These are phyloP conservation scores for Brassica balearica DNA, from an alignment of 441 rosid genomes.

Conservation along the genomic window DNA sequence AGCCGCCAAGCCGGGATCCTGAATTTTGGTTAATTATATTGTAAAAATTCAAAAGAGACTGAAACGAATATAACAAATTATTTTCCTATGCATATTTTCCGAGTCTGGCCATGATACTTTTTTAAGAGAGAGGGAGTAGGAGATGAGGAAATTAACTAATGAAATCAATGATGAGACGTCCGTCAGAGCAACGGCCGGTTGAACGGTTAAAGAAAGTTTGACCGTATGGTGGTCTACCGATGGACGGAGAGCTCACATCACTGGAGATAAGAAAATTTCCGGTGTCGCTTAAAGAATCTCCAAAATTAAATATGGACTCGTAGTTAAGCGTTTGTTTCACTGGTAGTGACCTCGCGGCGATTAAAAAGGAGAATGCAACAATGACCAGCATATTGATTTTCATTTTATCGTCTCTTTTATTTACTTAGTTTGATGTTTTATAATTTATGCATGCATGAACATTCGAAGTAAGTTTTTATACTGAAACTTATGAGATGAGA, in stretches of 20 bases:
- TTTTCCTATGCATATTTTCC: not conserved
- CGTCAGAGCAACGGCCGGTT: conserved; percentile 80
- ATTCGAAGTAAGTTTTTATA: conserved; percentile 1
- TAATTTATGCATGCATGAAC: not conserved
- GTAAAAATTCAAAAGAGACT: not conserved
- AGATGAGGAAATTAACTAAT: conserved; percentile 51
- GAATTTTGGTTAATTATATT: not conserved
- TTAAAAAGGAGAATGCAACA: conserved; percentile 15
- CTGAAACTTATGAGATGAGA: conserved; percentile 1
- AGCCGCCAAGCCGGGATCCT: not conserved
- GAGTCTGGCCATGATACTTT: not conserved
- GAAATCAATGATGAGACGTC: conserved; percentile 77
- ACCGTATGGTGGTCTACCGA: conserved; percentile 67
- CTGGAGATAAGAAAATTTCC: conserved; percentile 71
- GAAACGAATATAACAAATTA: not conserved
- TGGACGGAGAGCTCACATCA: conserved; percentile 54
- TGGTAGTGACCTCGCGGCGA: conserved; percentile 24
- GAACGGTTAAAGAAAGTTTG: conserved; percentile 62
- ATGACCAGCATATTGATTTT: conserved; percentile 17
- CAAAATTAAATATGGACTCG: conserved; percentile 71
- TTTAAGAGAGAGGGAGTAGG: not conserved
- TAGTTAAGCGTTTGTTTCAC: conserved; percentile 40
- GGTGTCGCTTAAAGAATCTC: conserved; percentile 82
- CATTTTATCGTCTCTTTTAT: conserved; percentile 14
- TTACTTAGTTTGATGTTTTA: not conserved